Evolutionary conservation across 768 basidiomycete genomes (phyloP).

Genomic region (Russula lepida): DNA sequence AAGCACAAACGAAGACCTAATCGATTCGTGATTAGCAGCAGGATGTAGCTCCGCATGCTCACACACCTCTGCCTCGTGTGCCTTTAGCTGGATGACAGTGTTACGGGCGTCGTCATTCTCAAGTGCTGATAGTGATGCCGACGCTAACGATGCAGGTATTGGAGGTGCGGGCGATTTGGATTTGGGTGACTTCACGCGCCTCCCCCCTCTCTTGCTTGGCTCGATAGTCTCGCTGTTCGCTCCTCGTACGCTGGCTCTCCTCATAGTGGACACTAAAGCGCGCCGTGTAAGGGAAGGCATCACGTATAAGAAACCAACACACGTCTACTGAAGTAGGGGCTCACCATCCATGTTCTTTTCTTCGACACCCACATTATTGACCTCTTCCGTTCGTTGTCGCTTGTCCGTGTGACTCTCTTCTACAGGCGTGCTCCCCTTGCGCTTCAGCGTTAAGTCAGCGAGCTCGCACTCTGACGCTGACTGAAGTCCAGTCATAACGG

Average conservation of each 20-base stretch:
- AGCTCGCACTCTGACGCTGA: background rate
- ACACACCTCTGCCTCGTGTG: constrained; percentile 38
- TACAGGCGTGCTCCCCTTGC: constrained; percentile 23
- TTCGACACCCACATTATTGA: constrained; percentile 32
- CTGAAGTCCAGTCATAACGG: background rate
- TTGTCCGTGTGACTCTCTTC: constrained; percentile 51
- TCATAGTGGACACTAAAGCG: background rate
- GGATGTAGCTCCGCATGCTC: background rate
- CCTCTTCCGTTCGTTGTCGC: constrained; percentile 45
- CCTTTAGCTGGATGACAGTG: constrained; percentile 24
- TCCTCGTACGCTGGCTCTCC: background rate
- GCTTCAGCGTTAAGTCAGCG: constrained; percentile 12
- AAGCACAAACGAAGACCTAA: constrained; percentile 75
- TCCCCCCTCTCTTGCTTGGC: constrained; percentile 1
- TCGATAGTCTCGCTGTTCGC: constrained; percentile 1
- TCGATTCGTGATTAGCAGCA: background rate
- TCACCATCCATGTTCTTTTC: constrained; percentile 30
- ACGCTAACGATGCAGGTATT: background rate
- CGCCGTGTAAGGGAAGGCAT: background rate
- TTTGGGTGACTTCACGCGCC: constrained; percentile 16
- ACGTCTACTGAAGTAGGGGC: constrained; percentile 13
- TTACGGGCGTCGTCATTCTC: constrained; percentile 1
- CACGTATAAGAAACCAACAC: constrained; percentile 33
- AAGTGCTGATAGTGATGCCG: background rate
- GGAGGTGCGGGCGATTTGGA: constrained; percentile 8